Conservation (phyloP, 441 rosid species). For the Viola pubescens region DNA sequence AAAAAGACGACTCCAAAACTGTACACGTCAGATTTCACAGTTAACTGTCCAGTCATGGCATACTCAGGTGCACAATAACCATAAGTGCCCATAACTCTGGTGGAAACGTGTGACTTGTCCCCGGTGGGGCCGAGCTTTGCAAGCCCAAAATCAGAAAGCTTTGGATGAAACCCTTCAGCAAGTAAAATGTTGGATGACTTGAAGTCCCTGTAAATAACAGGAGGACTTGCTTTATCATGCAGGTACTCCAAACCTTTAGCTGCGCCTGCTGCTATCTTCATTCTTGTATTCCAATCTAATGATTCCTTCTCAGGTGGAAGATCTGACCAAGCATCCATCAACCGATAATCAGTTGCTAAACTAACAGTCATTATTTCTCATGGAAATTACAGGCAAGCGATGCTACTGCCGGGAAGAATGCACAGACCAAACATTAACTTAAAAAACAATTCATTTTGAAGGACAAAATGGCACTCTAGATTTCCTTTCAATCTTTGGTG, state of each 20-base stretch:
- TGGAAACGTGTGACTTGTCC: conserved; percentile 94
- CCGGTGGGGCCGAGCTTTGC: conserved; percentile 97
- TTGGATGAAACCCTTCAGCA: conserved; percentile 81
- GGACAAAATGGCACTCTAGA: neutral
- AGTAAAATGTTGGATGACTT: conserved; percentile 91
- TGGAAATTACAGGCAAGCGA: neutral
- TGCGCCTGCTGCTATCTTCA: conserved; percentile 98
- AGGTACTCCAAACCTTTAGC: conserved; percentile 90
- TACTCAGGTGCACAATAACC: conserved; percentile 99
- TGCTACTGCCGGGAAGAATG: neutral
- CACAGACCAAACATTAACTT: conserved; percentile 2
- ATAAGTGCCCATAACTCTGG: conserved; percentile 96
- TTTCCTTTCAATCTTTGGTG: neutral
- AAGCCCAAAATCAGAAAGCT: conserved; percentile 95
- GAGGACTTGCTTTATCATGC: conserved; percentile 92
- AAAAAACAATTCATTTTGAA: neutral
- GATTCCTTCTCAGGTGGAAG: conserved; percentile 82
- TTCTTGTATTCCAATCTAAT: conserved; percentile 92
- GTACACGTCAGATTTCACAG: conserved; percentile 90
- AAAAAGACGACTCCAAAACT: conserved; percentile 91
- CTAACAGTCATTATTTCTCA: neutral
- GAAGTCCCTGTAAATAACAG: conserved; percentile 91
- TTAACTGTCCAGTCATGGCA: conserved; percentile 97
- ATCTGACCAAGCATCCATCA: conserved; percentile 34
- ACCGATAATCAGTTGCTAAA: neutral